Evolutionary conservation across 176 grass and related monocot genomes (phyloP), one percentile per base, ranked within the genome.

Genomic region (Lolium multiflorum): DNA sequence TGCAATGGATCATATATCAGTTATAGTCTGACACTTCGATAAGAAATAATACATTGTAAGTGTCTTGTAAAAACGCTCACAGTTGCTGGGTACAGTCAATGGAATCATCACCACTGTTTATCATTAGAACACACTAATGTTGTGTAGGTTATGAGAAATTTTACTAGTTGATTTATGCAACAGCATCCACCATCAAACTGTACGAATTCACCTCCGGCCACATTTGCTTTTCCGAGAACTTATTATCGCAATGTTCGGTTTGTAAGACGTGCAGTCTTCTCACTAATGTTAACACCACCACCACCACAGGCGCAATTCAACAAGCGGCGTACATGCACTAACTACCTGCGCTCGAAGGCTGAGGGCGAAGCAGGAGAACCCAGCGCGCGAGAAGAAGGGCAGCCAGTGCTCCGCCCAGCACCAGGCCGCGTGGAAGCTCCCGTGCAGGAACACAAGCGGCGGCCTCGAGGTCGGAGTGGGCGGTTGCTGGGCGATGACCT

Each of bases 361-460:
- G 71, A 98, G 78, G 15, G 96, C 93, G 70, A 87, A 94, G 93
- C 96, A 98, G 76, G 89, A 80, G 68, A 93, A 91, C 15, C 96
- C 93, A 41, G 96, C 85, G 82, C 63, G 37, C 16, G 91, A 92
- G 83, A 98, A 95, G 88, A 94, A 98, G n/a, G 96, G 93, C 16
- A 95, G 87, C 93, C 93, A 95, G 74, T 85, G 88, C 73, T 98
- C 93, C 4, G 91, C 91, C 96, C 93, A 98, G 90, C 96, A 98
- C 96, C 96, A 98, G 47, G 93, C 93, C 54, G 91, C 96, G 83
- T 98, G 96, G 89, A 98, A 98, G 90, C 96, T 98, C 28, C 96
- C 96, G 52, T 98, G 96, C 71, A 98, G 84, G 84, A 98, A 93
- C 56, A 98, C 96, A 56, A 94, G 66, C 7, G 96, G 88, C 28